Conservation (phyloP, 345 rosid genomes). For the Xanthoceras sorbifolium region DNA sequence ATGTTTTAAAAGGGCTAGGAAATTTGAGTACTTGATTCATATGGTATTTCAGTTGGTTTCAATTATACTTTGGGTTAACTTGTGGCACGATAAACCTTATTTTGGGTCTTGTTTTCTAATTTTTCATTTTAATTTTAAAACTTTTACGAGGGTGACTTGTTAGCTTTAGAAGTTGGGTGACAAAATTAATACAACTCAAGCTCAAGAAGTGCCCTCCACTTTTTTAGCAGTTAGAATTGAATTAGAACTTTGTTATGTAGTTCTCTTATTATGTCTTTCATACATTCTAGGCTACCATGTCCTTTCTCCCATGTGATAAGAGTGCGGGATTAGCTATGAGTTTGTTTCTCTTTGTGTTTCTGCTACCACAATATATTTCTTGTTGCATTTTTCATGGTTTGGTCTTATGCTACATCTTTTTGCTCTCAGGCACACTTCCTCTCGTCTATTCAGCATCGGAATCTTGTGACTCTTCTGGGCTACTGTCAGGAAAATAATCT, state of each 20-base stretch:
- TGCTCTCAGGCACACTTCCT: slow-evolving; percentile 73
- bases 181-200: neutral
- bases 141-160: neutral
- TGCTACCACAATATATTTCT: neutral
- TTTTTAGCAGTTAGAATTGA: neutral
- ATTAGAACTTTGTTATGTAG: neutral
- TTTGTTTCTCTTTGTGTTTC: neutral
- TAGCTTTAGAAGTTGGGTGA: slow-evolving; percentile 11
- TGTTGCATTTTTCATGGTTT: slow-evolving; percentile 21
- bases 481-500: slow-evolving; percentile 83
- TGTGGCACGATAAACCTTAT: neutral
- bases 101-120: neutral
- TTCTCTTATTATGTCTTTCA: slow-evolving; percentile 2
- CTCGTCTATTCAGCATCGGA: slow-evolving; percentile 81
- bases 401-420: slow-evolving; percentile 19
- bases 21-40: slow-evolving; percentile 1
- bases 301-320: neutral
- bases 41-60: neutral
- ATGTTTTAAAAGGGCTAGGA: neutral
- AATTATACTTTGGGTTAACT: neutral
- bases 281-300: neutral
- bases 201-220: slow-evolving; percentile 2
- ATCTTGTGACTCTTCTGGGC: slow-evolving; percentile 85
- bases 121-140: neutral
- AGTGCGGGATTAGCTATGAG: slow-evolving; percentile 8